phyloP scores from a whole-genome alignment of 305 asterid genomes.

The Withania somnifera region DNA sequence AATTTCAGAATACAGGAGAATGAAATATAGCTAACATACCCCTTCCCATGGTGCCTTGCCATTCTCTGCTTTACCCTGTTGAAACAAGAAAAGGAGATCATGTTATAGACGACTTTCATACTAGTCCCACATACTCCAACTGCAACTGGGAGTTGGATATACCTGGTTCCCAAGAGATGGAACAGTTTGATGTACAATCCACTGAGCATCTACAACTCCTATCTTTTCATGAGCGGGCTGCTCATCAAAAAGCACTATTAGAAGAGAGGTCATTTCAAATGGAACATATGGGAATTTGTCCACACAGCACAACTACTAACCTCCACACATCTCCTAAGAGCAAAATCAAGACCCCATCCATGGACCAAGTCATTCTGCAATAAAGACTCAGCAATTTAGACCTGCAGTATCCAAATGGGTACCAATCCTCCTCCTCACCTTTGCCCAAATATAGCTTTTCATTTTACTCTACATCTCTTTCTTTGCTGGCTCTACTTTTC shows the following conservation, averaged over 20 bases:
- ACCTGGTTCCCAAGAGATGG: slow-evolving; percentile 98
- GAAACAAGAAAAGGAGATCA: neutral
- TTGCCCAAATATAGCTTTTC: neutral
- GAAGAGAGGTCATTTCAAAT: neutral
- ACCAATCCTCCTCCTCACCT: neutral
- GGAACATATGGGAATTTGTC: neutral
- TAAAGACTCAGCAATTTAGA: slow-evolving; percentile 1
- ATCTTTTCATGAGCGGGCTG: slow-evolving; percentile 96
- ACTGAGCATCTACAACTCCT: slow-evolving; percentile 91
- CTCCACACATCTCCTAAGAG: slow-evolving; percentile 91
- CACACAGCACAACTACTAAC: slow-evolving; percentile 17
- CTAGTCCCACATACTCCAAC: neutral
- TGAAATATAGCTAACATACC: slow-evolving; percentile 25
- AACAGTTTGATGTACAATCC: slow-evolving; percentile 91
- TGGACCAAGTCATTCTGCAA: slow-evolving; percentile 91
- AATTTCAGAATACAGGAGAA: neutral
- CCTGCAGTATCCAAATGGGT: neutral
- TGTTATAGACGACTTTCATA: neutral
- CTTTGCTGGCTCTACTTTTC: neutral
- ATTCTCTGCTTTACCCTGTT: slow-evolving; percentile 63
- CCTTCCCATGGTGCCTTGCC: slow-evolving; percentile 98
- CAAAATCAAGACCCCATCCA: slow-evolving; percentile 99
- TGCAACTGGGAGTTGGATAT: neutral
- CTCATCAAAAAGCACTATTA: neutral
- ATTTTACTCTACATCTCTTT: neutral